Base-by-base conservation (phyloP, 1,139 yeast genomes). In the Lodderomyces margitis region DNA sequence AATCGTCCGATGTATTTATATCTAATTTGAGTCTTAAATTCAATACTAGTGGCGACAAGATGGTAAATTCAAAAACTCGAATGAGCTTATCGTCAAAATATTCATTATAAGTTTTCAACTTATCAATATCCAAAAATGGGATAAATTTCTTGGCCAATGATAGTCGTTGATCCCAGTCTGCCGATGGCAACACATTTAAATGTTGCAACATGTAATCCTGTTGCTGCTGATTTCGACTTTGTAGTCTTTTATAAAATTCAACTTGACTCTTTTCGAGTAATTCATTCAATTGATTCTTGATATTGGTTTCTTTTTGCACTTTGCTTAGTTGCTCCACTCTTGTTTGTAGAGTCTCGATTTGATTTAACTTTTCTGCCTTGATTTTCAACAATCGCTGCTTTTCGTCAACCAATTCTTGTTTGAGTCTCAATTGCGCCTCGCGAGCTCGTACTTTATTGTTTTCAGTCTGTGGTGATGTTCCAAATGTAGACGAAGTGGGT, bases 161-260 rank as follows among this genome's bases (percentile, higher is more conserved):
- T 16, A 68, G 45, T 15, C 77, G 52, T 28, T 57, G 53, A 9
- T 45, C 36, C 74, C 75, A 69, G 43, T 69, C 59, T 5, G 52
- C 47, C 1, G 74, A 62, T 1, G 76, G 75, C 8, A 60, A 55
- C 1, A 69, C 74, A 42, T 64, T 57, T 36, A 70, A 48, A 28
- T 59, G 54, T 9, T 54, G 41, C 21, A 56, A 38, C 3, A 61
- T 48, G n/a, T 44, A 50, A 21, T 48, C 46, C n/a, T 56, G 53
- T 39, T 61, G 65, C 21, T 56, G 52, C n/a, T 41, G 33, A 32
- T 53, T 57, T 25, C 44, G 31, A 2, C 39, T 42, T 9, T 39
- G 38, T 28, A 39, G 34, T n/a, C 27, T 39, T 14, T 41, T 41
- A 8, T 47, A 50, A 37, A 48, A 55, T 37, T 56, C 56, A 8